Evolutionary conservation across 495 filamentous ascomycete species (phyloP), one percentile per base, ranked within the genome.

Genomic region (Hypoxylon fragiforme): DNA sequence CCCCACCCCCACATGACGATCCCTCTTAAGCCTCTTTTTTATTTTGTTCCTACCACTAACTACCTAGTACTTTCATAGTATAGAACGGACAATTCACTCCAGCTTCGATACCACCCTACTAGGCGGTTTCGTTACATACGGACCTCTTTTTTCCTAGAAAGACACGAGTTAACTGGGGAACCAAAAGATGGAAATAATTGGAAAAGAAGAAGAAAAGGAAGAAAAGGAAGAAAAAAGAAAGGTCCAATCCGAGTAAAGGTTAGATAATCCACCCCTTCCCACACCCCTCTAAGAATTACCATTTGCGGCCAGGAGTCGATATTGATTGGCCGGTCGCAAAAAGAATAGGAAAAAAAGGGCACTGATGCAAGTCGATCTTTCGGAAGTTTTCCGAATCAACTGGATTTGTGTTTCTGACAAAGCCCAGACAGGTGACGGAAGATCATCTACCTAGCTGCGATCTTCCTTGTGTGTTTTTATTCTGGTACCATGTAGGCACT

Each of bases 361-460:
- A 47, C 38, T 59, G 56, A 58, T 66, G 63, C 63, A 66, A 60
- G 63, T 57, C 64, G 49, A 62, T 61, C 49, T 3, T 18, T 51
- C 50, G 58, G 50, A 53, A 44, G 43, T 38, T 57, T 62, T 44
- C 58, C 52, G 52, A 48, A 41, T 57, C 52, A 62, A 52, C 43
- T 62, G 40, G 26, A 26, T 18, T 28, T 49, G 43, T 51, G 4
- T 37, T 35, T 56, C 30, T 54, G 45, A 47, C 48, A 53, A 43
- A n/a, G n/a, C n/a, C 26, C 26, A 55, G 39, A 37, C 8, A 18
- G 7, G 5, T 1, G 7, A 34, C 36, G 7, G 40, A 52, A 52
- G 51, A 56, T 52, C 52, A 53, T 45, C 38, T 31, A 28, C n/a
- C n/a, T n/a, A 50, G 30, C 43, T 60, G 38, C 44, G 44, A 56